phyloP scores from a whole-genome alignment of 192 early-diverging fungal species.

The Phlyctochytrium planicorne region DNA sequence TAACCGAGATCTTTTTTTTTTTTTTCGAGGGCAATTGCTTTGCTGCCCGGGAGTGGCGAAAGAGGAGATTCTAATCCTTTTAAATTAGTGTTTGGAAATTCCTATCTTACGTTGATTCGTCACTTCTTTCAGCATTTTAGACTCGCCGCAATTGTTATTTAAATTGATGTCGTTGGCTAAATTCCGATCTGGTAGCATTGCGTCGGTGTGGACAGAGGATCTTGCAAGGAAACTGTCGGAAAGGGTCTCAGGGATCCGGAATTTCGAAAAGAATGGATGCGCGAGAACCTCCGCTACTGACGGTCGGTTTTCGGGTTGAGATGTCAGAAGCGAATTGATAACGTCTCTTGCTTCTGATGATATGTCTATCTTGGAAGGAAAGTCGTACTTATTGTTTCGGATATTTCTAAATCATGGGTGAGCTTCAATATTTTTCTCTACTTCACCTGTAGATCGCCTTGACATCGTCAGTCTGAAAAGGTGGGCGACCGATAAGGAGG shows the following conservation, averaged over 20 bases:
- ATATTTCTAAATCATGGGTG: conserved; percentile 56
- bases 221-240: no score
- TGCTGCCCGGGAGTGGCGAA: no score
- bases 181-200: no score
- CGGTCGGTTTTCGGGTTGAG: conserved; percentile 55
- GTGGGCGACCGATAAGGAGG: conserved; percentile 82
- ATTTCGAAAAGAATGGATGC: not conserved
- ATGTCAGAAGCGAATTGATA: conserved; percentile 67
- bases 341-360: conserved; percentile 65
- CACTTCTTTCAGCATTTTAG: no score
- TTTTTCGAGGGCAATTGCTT: no score
- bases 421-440: not conserved
- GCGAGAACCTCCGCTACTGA: conserved; percentile 9
- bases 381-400: conserved; percentile 66
- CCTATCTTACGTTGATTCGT: no score
- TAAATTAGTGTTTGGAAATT: no score
- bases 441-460: conserved; percentile 74
- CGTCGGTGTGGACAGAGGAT: conserved; percentile 2
- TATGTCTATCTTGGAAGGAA: conserved; percentile 62
- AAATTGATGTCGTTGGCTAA: no score
- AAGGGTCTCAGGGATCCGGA: no score
- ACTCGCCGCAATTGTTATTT: no score
- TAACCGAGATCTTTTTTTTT: no score
- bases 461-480: conserved; percentile 82
- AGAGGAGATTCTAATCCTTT: no score